These are phyloP conservation scores for Erythrobasidium yunnanense DNA, from an alignment of 768 basidiomycete species.

Conservation along the genomic window DNA sequence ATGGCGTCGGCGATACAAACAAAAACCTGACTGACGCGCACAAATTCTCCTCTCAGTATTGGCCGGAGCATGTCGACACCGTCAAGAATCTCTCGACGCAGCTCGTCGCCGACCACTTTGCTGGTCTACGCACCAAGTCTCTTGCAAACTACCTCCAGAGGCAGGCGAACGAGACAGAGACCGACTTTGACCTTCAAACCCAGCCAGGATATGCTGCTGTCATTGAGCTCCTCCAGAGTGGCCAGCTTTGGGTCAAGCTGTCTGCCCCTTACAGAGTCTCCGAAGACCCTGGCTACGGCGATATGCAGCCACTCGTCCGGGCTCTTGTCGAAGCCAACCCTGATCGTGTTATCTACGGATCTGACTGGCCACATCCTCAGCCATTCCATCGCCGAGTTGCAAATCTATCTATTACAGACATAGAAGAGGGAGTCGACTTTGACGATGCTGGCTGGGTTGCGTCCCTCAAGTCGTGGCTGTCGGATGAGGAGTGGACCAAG, in stretches of 20 bases:
- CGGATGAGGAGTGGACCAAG: constrained; percentile 29
- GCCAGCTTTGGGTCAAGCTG: constrained; percentile 33
- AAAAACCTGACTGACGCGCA: too few species aligned
- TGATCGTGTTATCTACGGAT: constrained; percentile 30
- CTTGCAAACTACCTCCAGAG: not conserved
- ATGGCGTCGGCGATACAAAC: not conserved
- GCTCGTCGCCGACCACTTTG: constrained; percentile 17
- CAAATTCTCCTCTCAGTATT: not conserved
- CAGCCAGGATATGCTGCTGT: constrained; percentile 29
- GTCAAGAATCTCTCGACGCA: constrained; percentile 17
- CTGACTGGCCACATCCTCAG: constrained; percentile 35
- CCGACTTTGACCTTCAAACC: constrained; percentile 21
- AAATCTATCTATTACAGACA: not conserved
- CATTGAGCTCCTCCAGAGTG: not conserved
- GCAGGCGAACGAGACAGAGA: not conserved
- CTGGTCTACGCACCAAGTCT: not conserved
- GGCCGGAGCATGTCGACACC: not conserved
- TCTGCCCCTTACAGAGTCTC: constrained; percentile 33
- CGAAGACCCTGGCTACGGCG: constrained; percentile 24
- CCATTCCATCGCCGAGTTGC: constrained; percentile 24
- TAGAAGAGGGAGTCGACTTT: constrained; percentile 26
- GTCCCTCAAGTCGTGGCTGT: constrained; percentile 32
- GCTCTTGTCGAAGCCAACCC: constrained; percentile 33
- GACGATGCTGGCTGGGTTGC: constrained; percentile 29
- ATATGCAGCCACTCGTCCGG: constrained; percentile 30